Evolutionary conservation across 73 alveolate genomes (phyloP).

Genomic region (Paraurostyla sp.): DNA sequence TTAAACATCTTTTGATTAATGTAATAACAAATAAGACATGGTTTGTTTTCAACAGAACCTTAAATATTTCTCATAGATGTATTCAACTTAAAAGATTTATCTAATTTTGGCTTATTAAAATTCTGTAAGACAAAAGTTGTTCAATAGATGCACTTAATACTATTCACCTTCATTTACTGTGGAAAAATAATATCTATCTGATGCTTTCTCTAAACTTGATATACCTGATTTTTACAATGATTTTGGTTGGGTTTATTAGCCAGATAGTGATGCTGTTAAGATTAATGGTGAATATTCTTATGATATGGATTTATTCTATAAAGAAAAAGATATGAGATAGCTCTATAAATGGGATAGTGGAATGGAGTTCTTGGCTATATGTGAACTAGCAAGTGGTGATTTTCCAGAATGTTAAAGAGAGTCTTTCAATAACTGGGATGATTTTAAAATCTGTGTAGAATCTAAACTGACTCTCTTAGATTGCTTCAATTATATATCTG

Average conservation of each 20-base stretch:
- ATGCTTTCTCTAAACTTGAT: not conserved
- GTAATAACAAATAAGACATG: not conserved
- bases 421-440: constrained; percentile 5
- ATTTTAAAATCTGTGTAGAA: constrained; percentile 51
- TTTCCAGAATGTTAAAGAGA: constrained; percentile 47
- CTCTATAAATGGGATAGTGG: constrained; percentile 40
- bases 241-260: not conserved
- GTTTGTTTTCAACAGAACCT: not conserved
- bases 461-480: constrained; percentile 6
- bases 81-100: constrained; percentile 15
- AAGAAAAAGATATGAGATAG: constrained; percentile 29
- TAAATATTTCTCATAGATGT: constrained; percentile 16
- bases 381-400: constrained; percentile 58
- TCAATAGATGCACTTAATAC: not conserved
- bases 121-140: not conserved
- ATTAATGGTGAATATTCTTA: constrained; percentile 9
- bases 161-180: not conserved
- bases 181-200: not conserved
- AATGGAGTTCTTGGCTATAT: constrained; percentile 56
- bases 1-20: not conserved
- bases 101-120: not conserved
- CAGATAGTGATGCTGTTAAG: not conserved
- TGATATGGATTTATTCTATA: constrained; percentile 55
- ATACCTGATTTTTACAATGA: not conserved
- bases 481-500: constrained; percentile 49